Percentiles rank a stretch among this genome's conserved stretches.
phyloP scores from a whole-genome alignment of 805 yeast species.

The Wickerhamiella domercqiae region DNA sequence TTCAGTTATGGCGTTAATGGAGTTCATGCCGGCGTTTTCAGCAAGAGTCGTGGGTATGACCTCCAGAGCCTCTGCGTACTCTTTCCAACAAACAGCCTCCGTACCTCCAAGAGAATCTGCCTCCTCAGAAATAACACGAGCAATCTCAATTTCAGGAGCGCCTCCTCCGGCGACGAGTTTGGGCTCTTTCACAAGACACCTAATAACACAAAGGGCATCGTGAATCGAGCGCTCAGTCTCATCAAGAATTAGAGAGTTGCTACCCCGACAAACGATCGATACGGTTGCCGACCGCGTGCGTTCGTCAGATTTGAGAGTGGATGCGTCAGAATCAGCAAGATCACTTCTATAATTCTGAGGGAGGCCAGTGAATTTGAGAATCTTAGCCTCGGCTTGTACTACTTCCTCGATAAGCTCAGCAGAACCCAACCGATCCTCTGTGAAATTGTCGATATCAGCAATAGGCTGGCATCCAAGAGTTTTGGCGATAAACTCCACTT shows the following conservation, averaged over 20 bases:
- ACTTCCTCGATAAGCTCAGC: slow-evolving; percentile 89
- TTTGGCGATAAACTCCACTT: slow-evolving; percentile 74
- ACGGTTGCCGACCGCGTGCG: slow-evolving; percentile 10
- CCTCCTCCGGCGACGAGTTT: slow-evolving; percentile 98
- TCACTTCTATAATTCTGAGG: slow-evolving; percentile 42
- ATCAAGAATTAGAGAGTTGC: slow-evolving; percentile 76
- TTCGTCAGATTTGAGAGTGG: slow-evolving; percentile 36
- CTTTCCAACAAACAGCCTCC: slow-evolving; percentile 81
- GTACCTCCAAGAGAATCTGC: slow-evolving; percentile 58
- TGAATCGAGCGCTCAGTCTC: slow-evolving; percentile 96
- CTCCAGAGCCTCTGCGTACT: slow-evolving; percentile 82
- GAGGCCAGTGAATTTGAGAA: slow-evolving; percentile 68
- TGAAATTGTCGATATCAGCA: slow-evolving; percentile 84
- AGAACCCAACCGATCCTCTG: slow-evolving; percentile 81
- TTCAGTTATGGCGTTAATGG: slow-evolving; percentile 83
- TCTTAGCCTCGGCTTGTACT: slow-evolving; percentile 77
- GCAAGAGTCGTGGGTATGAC: slow-evolving; percentile 89
- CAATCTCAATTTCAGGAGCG: slow-evolving; percentile 88
- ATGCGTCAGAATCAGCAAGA: slow-evolving; percentile 14
- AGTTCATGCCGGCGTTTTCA: slow-evolving; percentile 87
- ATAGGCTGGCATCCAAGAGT: slow-evolving; percentile 90
- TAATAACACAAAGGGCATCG: slow-evolving; percentile 87
- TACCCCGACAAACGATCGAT: slow-evolving; percentile 88
- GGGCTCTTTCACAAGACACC: slow-evolving; percentile 75
- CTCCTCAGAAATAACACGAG: slow-evolving; percentile 58